Evolutionary conservation across 2,329 filamentous ascomycete species (phyloP), one percentile per base, ranked within the genome.

Genomic region (Ophiognomonia clavigignenti-juglandacearum): DNA sequence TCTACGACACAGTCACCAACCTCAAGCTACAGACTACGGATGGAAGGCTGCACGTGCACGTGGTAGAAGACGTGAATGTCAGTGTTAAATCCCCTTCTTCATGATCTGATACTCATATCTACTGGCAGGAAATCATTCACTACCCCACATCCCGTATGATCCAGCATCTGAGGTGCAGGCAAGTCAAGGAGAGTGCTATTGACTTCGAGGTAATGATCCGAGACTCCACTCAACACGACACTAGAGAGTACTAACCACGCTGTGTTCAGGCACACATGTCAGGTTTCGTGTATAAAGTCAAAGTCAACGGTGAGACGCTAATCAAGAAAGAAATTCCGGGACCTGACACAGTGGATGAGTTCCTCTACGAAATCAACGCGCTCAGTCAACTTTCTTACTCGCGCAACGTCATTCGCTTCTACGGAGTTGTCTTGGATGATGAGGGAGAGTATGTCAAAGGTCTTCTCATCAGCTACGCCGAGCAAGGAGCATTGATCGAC

Each of bases 311-410:
- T 9, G 70, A 76, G 48, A 71, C 81, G 2, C 85, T 90, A 58
- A 96, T 98, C 67, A 97, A 97, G 66, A 98, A 98, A 64, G 93
- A 98, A 61, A 97, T 98, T 14, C 93, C 93, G 1, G 91, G 92
- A 1, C 92, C 91, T 2, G 92, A 97, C 59, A 93, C 88, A 0
- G 85, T 97, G 18, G 92, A 97, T 53, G 93, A 97, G 63, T 98
- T 98, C 60, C 72, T 97, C 2, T 98, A 98, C 64, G 93, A 98
- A 67, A 87, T 96, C 63, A 96, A 97, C 63, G 92, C 92, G 4
- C 79, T 98, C n/a, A 84, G 86, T 63, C 81, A 82, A 24, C 73
- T 98, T 14, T 75, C 77, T 35, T 81, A 79, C 47, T 88, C 88
- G 2, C 73, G 75, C 6, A 85, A 85, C 57, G 88, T 97, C 50